A percentile compares a stretch with the other conserved stretches of the same genome.
Evolutionary conservation across 495 filamentous ascomycete species (phyloP).

Genomic region (Neurospora tetraspora): DNA sequence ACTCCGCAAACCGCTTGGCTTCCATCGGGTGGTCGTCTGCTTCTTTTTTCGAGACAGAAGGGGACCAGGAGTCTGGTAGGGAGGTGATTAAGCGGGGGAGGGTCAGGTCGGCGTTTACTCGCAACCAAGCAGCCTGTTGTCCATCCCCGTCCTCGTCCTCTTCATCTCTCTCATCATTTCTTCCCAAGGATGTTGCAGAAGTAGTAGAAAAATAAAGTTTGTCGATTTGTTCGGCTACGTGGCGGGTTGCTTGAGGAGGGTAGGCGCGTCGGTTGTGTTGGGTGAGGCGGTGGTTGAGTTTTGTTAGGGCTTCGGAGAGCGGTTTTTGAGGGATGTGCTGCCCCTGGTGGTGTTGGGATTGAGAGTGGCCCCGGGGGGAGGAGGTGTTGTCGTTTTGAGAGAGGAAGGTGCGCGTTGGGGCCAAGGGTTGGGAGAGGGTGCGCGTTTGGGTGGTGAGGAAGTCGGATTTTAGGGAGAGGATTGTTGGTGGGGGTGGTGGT

Average conservation of each 20-base stretch:
- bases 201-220: conserved; percentile 52
- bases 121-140: conserved; percentile 28
- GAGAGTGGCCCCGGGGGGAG: not conserved
- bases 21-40: conserved; percentile 22
- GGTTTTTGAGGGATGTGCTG: conserved; percentile 44
- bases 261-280: conserved; percentile 66
- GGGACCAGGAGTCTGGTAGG: not conserved
- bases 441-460: conserved; percentile 56
- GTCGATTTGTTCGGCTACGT: conserved; percentile 77
- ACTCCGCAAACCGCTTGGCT: conserved; percentile 41
- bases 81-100: conserved; percentile 22
- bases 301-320: conserved; percentile 34
- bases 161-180: conserved; percentile 25
- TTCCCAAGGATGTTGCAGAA: conserved; percentile 27
- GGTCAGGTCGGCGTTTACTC: conserved; percentile 36
- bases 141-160: conserved; percentile 34
- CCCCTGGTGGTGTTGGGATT: conserved; percentile 24
- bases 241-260: conserved; percentile 61
- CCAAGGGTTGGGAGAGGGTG: conserved; percentile 46
- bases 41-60: conserved; percentile 11
- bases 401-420: conserved; percentile 44
- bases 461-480: conserved; percentile 52
- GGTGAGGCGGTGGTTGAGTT: conserved; percentile 55
- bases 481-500: conserved; percentile 27
- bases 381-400: conserved; percentile 21